phyloP scores from a whole-genome alignment of 2,329 filamentous ascomycete genomes.

The Aspergillus texensis region DNA sequence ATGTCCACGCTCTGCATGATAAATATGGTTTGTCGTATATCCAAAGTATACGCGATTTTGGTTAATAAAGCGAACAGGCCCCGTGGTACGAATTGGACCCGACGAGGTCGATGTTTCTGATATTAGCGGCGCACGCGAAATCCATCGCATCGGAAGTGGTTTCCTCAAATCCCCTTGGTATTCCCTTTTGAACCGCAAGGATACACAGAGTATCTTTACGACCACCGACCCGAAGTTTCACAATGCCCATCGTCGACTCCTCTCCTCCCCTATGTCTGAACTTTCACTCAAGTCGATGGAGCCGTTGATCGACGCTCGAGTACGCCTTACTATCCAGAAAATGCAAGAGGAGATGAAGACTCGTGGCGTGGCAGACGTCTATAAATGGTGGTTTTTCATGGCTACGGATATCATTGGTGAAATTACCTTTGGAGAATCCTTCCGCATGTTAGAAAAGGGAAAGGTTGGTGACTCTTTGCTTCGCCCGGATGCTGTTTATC shows the following conservation, averaged over 20 bases:
- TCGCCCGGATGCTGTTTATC: background rate
- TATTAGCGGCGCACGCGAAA: slow-evolving; percentile 30
- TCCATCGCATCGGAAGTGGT: slow-evolving; percentile 36
- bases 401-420: slow-evolving; percentile 58
- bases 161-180: slow-evolving; percentile 42
- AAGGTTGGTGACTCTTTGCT: slow-evolving; percentile 36
- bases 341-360: slow-evolving; percentile 50
- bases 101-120: slow-evolving; percentile 43
- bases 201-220: slow-evolving; percentile 43
- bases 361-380: slow-evolving; percentile 47
- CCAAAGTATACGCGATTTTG: background rate
- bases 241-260: slow-evolving; percentile 29
- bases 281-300: slow-evolving; percentile 41
- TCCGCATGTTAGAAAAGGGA: slow-evolving; percentile 54
- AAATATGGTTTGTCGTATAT: slow-evolving; percentile 14
- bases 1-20: slow-evolving; percentile 19
- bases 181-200: slow-evolving; percentile 19
- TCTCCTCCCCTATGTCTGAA: slow-evolving; percentile 49
- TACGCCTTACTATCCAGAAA: slow-evolving; percentile 44
- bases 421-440: slow-evolving; percentile 59
- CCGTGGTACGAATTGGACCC: slow-evolving; percentile 32
- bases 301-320: slow-evolving; percentile 39
- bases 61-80: slow-evolving; percentile 21
- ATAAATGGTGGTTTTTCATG: slow-evolving; percentile 60
- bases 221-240: slow-evolving; percentile 43